These are phyloP conservation scores for Lentinula detonsa DNA, from an alignment of 768 basidiomycete species.

Conservation along the genomic window DNA sequence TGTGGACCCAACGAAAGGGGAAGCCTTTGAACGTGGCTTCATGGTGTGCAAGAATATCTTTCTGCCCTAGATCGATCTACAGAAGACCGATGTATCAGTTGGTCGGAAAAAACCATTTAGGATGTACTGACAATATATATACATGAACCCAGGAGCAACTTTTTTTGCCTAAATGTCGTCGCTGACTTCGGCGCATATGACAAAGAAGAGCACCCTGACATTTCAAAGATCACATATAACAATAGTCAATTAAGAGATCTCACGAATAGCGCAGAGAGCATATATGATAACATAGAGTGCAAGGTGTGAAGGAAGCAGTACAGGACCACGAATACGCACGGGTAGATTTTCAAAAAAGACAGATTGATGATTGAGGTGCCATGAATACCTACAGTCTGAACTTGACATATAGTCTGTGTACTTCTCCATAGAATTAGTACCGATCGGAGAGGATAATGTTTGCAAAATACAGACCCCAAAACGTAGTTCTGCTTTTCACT, in stretches of 20 bases:
- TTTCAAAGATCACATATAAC: neutral
- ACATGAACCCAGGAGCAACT: neutral
- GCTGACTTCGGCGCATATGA: neutral
- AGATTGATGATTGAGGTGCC: neutral
- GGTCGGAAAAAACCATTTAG: neutral
- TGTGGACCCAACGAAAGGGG: neutral
- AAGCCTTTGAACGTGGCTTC: neutral
- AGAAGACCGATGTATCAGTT: slow-evolving; percentile 6
- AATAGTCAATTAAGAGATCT: neutral
- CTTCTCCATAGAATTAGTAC: neutral
- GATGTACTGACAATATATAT: slow-evolving; percentile 1
- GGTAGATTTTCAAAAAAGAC: too few species aligned
- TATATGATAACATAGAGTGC: neutral
- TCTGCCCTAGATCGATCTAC: slow-evolving; percentile 6
- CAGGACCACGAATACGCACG: neutral
- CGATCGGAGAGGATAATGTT: slow-evolving; percentile 1
- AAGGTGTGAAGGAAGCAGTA: neutral
- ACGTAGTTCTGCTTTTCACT: slow-evolving; percentile 1
- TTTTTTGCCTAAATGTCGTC: neutral
- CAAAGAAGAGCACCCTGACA: neutral
- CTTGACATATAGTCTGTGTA: neutral
- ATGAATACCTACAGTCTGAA: neutral
- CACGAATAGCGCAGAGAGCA: neutral
- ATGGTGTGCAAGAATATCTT: neutral
- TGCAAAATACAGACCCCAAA: slow-evolving; percentile 1